These are phyloP conservation scores for Austroboletus olivaceoglutinosus DNA, from an alignment of 1,284 basidiomycete species.

Conservation along the genomic window DNA sequence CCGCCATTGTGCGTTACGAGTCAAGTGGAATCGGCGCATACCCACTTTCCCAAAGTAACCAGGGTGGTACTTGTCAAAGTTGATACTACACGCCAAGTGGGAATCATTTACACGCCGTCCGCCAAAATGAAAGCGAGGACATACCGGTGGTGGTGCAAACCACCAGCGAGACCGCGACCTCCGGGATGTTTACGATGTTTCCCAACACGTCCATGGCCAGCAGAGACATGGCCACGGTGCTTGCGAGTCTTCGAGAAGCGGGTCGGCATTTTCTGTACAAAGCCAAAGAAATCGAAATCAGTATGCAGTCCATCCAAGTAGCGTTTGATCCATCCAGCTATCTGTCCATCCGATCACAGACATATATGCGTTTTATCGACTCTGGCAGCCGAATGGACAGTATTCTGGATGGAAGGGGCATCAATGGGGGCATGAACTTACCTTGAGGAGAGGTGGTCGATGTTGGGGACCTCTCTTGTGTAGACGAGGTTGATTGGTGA, in stretches of 20 bases:
- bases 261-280: slow-evolving; percentile 82
- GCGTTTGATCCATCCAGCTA: slow-evolving; percentile 46
- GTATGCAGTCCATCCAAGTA: slow-evolving; percentile 26
- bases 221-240: slow-evolving; percentile 98
- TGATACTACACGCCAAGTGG: slow-evolving; percentile 55
- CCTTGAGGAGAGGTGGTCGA: slow-evolving; percentile 60
- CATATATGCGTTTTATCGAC: slow-evolving; percentile 33
- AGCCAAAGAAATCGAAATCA: slow-evolving; percentile 28
- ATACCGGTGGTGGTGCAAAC: slow-evolving; percentile 98
- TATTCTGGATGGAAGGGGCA: slow-evolving; percentile 18
- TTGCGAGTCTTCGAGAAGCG: slow-evolving; percentile 96
- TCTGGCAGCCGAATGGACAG: slow-evolving; percentile 5
- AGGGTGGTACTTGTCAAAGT: slow-evolving; percentile 95
- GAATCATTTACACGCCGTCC: neutral
- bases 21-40: slow-evolving; percentile 98
- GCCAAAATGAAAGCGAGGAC: slow-evolving; percentile 28
- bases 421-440: slow-evolving; percentile 43
- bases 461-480: slow-evolving; percentile 34
- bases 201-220: slow-evolving; percentile 98
- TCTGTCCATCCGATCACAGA: slow-evolving; percentile 32
- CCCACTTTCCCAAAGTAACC: slow-evolving; percentile 99
- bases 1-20: slow-evolving; percentile 87
- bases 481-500: slow-evolving; percentile 3
- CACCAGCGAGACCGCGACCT: slow-evolving; percentile 99
- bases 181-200: slow-evolving; percentile 99